A percentile compares a stretch with the other conserved stretches of the same genome.
Conservation (phyloP, 116 monocot species). For the Zostera marina region DNA sequence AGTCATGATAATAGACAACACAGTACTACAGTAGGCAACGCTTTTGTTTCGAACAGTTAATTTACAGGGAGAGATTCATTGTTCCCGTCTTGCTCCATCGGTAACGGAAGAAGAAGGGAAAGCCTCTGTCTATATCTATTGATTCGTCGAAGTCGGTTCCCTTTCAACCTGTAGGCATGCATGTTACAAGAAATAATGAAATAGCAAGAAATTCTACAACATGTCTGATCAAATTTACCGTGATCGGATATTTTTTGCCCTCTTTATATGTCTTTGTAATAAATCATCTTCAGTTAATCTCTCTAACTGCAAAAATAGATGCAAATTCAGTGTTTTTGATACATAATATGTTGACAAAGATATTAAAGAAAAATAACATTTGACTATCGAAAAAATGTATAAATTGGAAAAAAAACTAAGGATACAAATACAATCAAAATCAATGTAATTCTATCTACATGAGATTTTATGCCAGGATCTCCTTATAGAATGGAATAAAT, state of each 20-base stretch:
- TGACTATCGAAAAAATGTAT: too few species aligned
- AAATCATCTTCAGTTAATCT: slow-evolving; percentile 33
- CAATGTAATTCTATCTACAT: too few species aligned
- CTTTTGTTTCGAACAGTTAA: background rate
- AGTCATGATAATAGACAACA: too few species aligned
- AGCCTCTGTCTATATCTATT: slow-evolving; percentile 61
- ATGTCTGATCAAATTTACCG: slow-evolving; percentile 19
- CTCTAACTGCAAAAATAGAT: slow-evolving; percentile 25
- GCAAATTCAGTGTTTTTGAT: background rate
- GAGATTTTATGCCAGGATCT: too few species aligned
- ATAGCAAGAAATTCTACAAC: background rate
- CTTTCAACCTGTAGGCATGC: slow-evolving; percentile 24
- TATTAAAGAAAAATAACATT: too few species aligned
- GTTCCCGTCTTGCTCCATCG: slow-evolving; percentile 10
- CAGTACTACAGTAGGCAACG: too few species aligned
- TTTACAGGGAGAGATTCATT: slow-evolving; percentile 5
- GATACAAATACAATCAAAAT: too few species aligned
- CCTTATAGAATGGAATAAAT: too few species aligned
- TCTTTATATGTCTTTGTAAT: slow-evolving; percentile 48
- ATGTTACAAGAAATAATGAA: background rate
- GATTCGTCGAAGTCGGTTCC: slow-evolving; percentile 28
- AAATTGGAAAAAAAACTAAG: too few species aligned
- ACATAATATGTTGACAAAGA: background rate
- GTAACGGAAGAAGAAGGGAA: slow-evolving; percentile 38
- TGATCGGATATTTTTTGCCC: slow-evolving; percentile 53